These are phyloP conservation scores for Eucalyptus grandis DNA, from an alignment of 345 rosid species.

Conservation along the genomic window DNA sequence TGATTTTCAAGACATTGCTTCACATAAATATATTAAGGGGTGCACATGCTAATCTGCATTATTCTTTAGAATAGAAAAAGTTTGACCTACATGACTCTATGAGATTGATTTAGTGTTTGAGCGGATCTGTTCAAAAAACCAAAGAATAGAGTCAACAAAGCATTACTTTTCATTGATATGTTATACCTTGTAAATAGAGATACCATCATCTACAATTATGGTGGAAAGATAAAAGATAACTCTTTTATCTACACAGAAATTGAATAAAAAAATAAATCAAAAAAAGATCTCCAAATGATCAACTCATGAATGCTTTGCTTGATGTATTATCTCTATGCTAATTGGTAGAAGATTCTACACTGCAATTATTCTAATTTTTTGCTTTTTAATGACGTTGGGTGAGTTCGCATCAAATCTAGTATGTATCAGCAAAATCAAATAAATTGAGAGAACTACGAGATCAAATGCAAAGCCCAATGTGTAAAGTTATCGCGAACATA, in stretches of 20 bases:
- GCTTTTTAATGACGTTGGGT: neutral
- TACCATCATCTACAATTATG: too few relatives aligned
- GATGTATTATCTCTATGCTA: too few relatives aligned
- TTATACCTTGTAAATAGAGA: too few relatives aligned
- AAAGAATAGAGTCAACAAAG: too few relatives aligned
- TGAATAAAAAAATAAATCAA: too few relatives aligned
- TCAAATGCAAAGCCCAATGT: neutral
- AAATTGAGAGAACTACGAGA: neutral
- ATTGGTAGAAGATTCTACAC: too few relatives aligned
- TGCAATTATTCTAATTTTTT: neutral
- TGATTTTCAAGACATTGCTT: neutral
- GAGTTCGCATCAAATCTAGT: neutral
- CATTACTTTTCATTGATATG: too few relatives aligned
- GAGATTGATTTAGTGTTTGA: neutral
- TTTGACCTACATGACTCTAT: neutral
- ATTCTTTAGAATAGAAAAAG: neutral
- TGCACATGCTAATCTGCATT: neutral
- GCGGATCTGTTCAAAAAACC: neutral
- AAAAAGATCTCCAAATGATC: too few relatives aligned
- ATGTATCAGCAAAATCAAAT: accelerated
- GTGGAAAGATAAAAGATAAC: too few relatives aligned
- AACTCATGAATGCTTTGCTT: too few relatives aligned
- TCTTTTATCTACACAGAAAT: accelerated
- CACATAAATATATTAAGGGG: neutral
- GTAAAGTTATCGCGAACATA: neutral